A percentile compares a stretch with the other conserved stretches of the same genome.
These are phyloP conservation scores for Stylonectria norvegica DNA, from an alignment of 2,329 filamentous ascomycete species.

Conservation along the genomic window DNA sequence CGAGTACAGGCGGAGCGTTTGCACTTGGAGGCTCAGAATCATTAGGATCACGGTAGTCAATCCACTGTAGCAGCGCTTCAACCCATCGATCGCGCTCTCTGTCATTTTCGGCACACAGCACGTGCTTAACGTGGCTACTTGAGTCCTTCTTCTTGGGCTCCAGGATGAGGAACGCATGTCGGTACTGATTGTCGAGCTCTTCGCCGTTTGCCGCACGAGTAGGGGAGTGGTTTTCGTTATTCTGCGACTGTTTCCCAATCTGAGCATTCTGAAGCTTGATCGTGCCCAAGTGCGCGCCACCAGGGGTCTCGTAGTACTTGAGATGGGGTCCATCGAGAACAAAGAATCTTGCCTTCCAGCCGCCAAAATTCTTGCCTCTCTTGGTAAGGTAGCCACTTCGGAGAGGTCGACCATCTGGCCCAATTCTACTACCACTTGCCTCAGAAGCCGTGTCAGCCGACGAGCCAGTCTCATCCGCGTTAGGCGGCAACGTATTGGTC, in stretches of 20 bases:
- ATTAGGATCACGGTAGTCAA: slow-evolving; percentile 66
- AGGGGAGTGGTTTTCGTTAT: slow-evolving; percentile 53
- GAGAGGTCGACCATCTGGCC: slow-evolving; percentile 63
- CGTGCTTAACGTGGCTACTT: slow-evolving; percentile 81
- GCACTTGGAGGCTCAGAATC: slow-evolving; percentile 37
- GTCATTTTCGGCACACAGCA: slow-evolving; percentile 93
- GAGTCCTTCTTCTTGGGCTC: slow-evolving; percentile 98
- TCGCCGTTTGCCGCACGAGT: slow-evolving; percentile 56
- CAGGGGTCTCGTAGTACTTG: slow-evolving; percentile 88
- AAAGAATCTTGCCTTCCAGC: slow-evolving; percentile 84
- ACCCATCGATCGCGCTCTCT: slow-evolving; percentile 92
- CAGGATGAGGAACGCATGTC: slow-evolving; percentile 90
- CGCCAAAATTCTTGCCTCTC: slow-evolving; percentile 96
- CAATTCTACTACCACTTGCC: slow-evolving; percentile 37
- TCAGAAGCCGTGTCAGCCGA: slow-evolving; percentile 23
- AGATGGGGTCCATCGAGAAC: slow-evolving; percentile 60
- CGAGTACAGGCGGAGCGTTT: slow-evolving; percentile 34
- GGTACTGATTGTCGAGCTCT: slow-evolving; percentile 88
- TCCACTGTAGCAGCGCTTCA: slow-evolving; percentile 81
- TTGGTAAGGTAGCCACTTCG: slow-evolving; percentile 94
- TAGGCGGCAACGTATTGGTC: slow-evolving; percentile 59
- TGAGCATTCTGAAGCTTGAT: slow-evolving; percentile 90
- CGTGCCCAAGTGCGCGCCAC: slow-evolving; percentile 84
- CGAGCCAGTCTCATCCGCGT: slow-evolving; percentile 52
- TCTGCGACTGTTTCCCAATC: slow-evolving; percentile 81